Evolutionary conservation across 2,329 filamentous ascomycete genomes (phyloP).

Genomic region (Aspergillus arachidicola): DNA sequence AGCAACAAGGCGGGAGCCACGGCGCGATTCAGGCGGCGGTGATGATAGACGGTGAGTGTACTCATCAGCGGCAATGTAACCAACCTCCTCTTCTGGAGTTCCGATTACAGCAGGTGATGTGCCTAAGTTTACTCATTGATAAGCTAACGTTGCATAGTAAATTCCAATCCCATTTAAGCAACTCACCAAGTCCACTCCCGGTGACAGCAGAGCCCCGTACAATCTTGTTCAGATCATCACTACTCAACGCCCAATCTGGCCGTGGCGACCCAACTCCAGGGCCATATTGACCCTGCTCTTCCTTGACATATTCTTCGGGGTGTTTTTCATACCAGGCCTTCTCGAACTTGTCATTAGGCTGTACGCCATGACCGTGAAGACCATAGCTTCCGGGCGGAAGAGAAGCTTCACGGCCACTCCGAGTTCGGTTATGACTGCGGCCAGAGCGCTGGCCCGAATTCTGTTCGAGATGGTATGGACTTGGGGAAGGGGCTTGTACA

Average conservation of each 20-base stretch:
- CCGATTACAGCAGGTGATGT: constrained; percentile 64
- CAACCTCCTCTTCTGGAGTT: constrained; percentile 88
- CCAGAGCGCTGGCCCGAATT: constrained; percentile 47
- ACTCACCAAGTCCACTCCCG: constrained; percentile 57
- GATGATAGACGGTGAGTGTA: constrained; percentile 76
- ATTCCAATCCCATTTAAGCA: neutral
- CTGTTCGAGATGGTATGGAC: constrained; percentile 55
- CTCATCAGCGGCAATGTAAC: constrained; percentile 83
- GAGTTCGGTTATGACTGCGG: constrained; percentile 68
- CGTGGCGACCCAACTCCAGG: constrained; percentile 61
- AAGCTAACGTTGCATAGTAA: constrained; percentile 6
- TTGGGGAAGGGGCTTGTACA: constrained; percentile 90
- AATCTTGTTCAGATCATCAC: constrained; percentile 86
- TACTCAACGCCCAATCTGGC: constrained; percentile 82
- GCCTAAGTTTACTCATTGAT: constrained; percentile 52
- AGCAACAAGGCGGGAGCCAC: constrained; percentile 47
- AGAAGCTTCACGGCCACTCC: constrained; percentile 70
- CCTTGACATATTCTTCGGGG: constrained; percentile 73
- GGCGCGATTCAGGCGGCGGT: constrained; percentile 53
- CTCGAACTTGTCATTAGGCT: constrained; percentile 78
- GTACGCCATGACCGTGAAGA: constrained; percentile 81
- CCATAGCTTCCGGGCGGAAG: constrained; percentile 89
- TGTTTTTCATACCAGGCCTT: constrained; percentile 93
- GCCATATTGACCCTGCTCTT: constrained; percentile 69
- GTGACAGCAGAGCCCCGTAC: constrained; percentile 68